A percentile compares a stretch with the other conserved stretches of the same genome.
Evolutionary conservation across 2,329 filamentous ascomycete genomes (phyloP).

Genomic region (Sporothrix curviconia): DNA sequence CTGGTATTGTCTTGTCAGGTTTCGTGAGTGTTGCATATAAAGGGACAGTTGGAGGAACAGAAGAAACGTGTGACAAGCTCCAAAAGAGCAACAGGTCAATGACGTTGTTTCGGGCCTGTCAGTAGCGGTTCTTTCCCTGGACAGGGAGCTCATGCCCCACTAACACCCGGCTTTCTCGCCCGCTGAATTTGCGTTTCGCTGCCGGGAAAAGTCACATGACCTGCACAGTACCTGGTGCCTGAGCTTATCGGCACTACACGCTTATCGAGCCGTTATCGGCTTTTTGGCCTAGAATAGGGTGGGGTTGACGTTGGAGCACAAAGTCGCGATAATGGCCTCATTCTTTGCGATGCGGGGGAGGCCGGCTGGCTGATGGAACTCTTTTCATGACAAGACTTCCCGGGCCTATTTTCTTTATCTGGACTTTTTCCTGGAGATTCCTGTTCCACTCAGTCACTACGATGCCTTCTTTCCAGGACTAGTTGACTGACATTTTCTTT

Average conservation of each 20-base stretch:
- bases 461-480: background rate
- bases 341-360: background rate
- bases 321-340: constrained; percentile 8
- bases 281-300: background rate
- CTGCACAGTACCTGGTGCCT: background rate
- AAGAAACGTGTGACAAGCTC: background rate
- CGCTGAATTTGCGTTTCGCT: background rate
- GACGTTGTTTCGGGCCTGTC: background rate
- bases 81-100: background rate
- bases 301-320: background rate
- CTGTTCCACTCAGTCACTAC: background rate
- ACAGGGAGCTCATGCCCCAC: constrained; percentile 4
- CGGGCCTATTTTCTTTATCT: too few relatives aligned
- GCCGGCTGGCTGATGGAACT: background rate
- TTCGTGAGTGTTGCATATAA: too few relatives aligned
- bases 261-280: background rate
- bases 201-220: background rate
- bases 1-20: too few relatives aligned
- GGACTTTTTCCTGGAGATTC: background rate
- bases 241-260: background rate
- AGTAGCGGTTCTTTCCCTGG: background rate
- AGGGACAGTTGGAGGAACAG: too few relatives aligned
- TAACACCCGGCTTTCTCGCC: too few relatives aligned
- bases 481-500: constrained; percentile 1
- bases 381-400: background rate